Conservation (phyloP, 192 early-diverging fungal genomes). For the Chytriomyces confervae region DNA sequence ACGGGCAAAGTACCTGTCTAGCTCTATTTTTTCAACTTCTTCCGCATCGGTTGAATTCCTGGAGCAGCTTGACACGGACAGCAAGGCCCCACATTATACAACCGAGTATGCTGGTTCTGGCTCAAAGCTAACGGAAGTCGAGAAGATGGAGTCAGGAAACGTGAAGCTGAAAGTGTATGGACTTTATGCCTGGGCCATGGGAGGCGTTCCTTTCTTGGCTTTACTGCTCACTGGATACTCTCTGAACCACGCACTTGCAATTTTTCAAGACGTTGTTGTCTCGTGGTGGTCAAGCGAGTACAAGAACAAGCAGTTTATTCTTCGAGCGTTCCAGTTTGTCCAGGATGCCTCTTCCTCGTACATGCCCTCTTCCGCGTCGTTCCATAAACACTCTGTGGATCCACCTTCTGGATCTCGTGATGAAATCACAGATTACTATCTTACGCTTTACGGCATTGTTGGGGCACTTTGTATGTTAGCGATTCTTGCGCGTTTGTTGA, state of each 20-base stretch:
- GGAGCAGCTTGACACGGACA: background rate
- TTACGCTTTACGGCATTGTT: constrained; percentile 22
- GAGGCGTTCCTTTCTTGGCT: constrained; percentile 28
- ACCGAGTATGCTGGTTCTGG: constrained; percentile 8
- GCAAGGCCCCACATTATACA: constrained; percentile 13
- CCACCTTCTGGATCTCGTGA: background rate
- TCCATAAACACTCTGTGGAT: background rate
- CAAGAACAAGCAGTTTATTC: background rate
- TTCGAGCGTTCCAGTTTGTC: background rate
- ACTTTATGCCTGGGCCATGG: constrained; percentile 30
- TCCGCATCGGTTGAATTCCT: background rate
- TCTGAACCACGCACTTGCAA: constrained; percentile 3
- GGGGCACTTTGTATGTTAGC: background rate
- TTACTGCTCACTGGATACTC: constrained; percentile 25
- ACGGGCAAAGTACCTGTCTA: background rate
- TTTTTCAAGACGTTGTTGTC: constrained; percentile 8
- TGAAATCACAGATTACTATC: constrained; percentile 8
- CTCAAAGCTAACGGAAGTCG: constrained; percentile 31
- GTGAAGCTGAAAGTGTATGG: constrained; percentile 30
- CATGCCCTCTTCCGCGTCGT: background rate
- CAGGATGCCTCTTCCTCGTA: background rate
- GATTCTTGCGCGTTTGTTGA: constrained; percentile 17
- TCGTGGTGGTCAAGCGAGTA: constrained; percentile 39
- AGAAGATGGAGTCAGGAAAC: constrained; percentile 24
- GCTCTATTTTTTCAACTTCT: background rate